Evolutionary conservation across 2,329 filamentous ascomycete genomes (phyloP), one percentile per base, ranked within the genome.

Genomic region (Trichoderma sp.): DNA sequence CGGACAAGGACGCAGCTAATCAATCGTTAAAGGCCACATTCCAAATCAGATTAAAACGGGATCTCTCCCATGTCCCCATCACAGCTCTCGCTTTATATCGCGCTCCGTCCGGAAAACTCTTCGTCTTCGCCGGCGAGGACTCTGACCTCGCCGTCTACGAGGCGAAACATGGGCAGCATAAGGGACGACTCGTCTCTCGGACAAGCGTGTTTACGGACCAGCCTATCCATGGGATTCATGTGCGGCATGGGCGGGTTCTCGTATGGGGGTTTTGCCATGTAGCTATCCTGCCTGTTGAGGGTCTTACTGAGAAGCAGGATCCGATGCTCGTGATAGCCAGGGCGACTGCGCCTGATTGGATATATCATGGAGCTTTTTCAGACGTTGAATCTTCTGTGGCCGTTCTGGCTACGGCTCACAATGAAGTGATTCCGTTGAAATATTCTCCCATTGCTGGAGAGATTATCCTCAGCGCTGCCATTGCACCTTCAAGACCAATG

Each of bases 331-430:
- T 61, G 22, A 66, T 75, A 27, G 72, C 70, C 7, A 85, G 85
- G 72, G 79, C 80, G 27, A 77, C 76, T 3, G 85, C 86, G 2
- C 83, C 86, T 5, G 93, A 97, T 78, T 95, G 93, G 92, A 88
- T 96, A 70, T 86, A 94, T 72, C 87, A 92, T 76, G 89, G 85
- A 39, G 80, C 82, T 37, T 78, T 89, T 67, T 86, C 84, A 57
- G 81, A 86, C 5, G 75, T 76, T 50, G 74, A 79, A 32, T 69
- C 72, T 2, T 74, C 75, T 32, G 76, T 78, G 12, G 88, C 86
- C 17, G 87, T 88, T 17, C 78, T 95, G 12, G 83, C 96, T 17
- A 97, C 93, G 2, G 93, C 94, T 1, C 94, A 98, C 78, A 97
- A 98, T 82, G 90, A 92, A 59, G 82, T 96, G 5, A 77, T 92